These are phyloP conservation scores for Candida khao-thaluensis DNA, from an alignment of 805 yeast genomes.

Conservation along the genomic window DNA sequence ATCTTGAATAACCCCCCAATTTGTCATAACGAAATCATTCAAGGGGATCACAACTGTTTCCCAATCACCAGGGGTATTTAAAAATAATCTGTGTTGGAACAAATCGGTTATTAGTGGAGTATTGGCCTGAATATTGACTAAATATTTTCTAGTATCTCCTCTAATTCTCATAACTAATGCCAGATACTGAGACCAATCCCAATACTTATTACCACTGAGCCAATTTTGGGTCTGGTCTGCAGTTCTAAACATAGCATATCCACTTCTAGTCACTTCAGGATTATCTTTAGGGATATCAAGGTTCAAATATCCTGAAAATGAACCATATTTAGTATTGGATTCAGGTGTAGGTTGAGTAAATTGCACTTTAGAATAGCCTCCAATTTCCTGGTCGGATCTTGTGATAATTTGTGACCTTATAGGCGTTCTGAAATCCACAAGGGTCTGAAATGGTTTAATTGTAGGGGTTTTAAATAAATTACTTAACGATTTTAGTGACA, in stretches of 20 bases:
- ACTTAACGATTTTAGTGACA: slow-evolving; percentile 42
- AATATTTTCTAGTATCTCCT: slow-evolving; percentile 71
- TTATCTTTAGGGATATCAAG: slow-evolving; percentile 62
- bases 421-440: slow-evolving; percentile 52
- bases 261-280: slow-evolving; percentile 65
- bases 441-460: slow-evolving; percentile 29
- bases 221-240: slow-evolving; percentile 54
- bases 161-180: slow-evolving; percentile 67
- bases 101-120: slow-evolving; percentile 75
- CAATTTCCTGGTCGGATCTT: slow-evolving; percentile 71
- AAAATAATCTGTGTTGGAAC: slow-evolving; percentile 77
- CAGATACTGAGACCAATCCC: slow-evolving; percentile 69
- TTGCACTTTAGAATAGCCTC: slow-evolving; percentile 72
- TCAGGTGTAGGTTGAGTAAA: slow-evolving; percentile 34
- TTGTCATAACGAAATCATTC: slow-evolving; percentile 77
- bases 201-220: slow-evolving; percentile 49
- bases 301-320: slow-evolving; percentile 59
- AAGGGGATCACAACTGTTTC: slow-evolving; percentile 79
- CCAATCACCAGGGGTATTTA: slow-evolving; percentile 74
- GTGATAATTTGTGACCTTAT: slow-evolving; percentile 50
- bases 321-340: slow-evolving; percentile 31
- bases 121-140: slow-evolving; percentile 79
- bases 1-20: slow-evolving; percentile 65
- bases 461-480: slow-evolving; percentile 32
- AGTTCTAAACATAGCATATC: slow-evolving; percentile 85